A percentile compares a stretch with the other conserved stretches of the same genome.
Evolutionary conservation across 2,329 filamentous ascomycete genomes (phyloP).

Genomic region (Biscogniauxia sp.): DNA sequence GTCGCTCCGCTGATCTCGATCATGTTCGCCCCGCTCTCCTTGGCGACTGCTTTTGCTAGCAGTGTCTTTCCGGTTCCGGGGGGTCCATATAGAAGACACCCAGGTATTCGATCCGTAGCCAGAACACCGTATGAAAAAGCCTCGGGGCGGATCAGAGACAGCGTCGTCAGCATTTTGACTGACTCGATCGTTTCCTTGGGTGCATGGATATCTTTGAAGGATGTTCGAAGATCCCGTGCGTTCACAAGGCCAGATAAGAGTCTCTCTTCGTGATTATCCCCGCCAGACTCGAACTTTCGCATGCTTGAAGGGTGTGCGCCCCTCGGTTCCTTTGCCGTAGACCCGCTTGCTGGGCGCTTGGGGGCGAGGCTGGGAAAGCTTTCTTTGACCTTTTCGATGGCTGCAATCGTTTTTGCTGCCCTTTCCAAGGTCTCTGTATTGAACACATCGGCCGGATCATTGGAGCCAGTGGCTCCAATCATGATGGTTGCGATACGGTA

Average conservation of each 20-base stretch:
- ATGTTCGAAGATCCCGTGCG: slow-evolving; percentile 76
- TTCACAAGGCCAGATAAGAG: slow-evolving; percentile 81
- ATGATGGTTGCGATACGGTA: slow-evolving; percentile 30
- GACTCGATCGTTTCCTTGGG: slow-evolving; percentile 80
- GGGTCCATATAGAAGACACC: slow-evolving; percentile 82
- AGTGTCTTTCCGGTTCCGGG: slow-evolving; percentile 77
- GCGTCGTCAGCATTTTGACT: slow-evolving; percentile 81
- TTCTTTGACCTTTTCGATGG: slow-evolving; percentile 24
- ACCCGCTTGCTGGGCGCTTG: neutral
- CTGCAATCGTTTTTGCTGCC: slow-evolving; percentile 14
- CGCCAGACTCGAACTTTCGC: slow-evolving; percentile 38
- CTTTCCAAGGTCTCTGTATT: slow-evolving; percentile 15
- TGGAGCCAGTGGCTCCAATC: slow-evolving; percentile 20
- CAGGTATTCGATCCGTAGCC: slow-evolving; percentile 85
- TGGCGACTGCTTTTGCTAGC: slow-evolving; percentile 66
- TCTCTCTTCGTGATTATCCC: slow-evolving; percentile 77
- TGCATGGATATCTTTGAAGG: slow-evolving; percentile 84
- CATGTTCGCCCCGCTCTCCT: slow-evolving; percentile 66
- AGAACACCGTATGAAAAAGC: slow-evolving; percentile 96
- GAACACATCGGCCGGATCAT: slow-evolving; percentile 14
- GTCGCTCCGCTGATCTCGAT: slow-evolving; percentile 89
- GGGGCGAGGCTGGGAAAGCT: neutral
- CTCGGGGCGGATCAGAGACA: slow-evolving; percentile 84
- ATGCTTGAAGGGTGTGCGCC: neutral
- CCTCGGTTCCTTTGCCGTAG: neutral